Evolutionary conservation across 305 asterid genomes (phyloP).

Genomic region (Fraxinus dipetala): DNA sequence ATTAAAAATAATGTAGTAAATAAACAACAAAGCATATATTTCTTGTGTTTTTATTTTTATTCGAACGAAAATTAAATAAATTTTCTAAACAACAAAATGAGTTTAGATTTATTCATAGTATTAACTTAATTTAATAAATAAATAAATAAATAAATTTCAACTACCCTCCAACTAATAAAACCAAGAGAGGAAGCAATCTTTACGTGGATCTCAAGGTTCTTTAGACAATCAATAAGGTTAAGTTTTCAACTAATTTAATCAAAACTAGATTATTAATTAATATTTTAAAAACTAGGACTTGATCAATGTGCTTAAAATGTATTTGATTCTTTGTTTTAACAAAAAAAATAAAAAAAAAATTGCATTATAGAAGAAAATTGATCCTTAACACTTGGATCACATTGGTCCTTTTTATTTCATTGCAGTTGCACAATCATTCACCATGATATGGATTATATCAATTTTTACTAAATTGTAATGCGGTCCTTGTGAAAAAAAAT

Average conservation of each 20-base stretch:
- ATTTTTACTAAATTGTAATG: background rate
- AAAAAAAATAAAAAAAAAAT: no score
- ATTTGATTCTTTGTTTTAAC: background rate
- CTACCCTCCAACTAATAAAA: background rate
- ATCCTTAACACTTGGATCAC: background rate
- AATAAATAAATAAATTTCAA: background rate
- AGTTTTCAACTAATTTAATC: background rate
- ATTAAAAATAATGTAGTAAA: background rate
- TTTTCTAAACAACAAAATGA: background rate
- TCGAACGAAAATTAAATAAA: no score
- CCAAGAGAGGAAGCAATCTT: background rate
- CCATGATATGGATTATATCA: background rate
- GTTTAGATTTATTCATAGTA: background rate
- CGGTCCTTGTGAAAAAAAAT: background rate
- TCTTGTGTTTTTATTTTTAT: background rate
- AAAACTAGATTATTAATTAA: background rate
- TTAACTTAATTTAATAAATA: background rate
- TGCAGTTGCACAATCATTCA: background rate
- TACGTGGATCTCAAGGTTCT: background rate
- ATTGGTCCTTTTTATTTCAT: background rate
- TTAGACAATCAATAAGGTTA: background rate
- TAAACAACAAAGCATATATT: background rate
- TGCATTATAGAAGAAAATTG: background rate
- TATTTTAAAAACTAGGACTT: no score
- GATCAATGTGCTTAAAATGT: background rate